Percentiles rank a stretch among this genome's conserved stretches.
phyloP scores from a whole-genome alignment of 73 alveolate species.

The Tetrahymena elliotti region DNA sequence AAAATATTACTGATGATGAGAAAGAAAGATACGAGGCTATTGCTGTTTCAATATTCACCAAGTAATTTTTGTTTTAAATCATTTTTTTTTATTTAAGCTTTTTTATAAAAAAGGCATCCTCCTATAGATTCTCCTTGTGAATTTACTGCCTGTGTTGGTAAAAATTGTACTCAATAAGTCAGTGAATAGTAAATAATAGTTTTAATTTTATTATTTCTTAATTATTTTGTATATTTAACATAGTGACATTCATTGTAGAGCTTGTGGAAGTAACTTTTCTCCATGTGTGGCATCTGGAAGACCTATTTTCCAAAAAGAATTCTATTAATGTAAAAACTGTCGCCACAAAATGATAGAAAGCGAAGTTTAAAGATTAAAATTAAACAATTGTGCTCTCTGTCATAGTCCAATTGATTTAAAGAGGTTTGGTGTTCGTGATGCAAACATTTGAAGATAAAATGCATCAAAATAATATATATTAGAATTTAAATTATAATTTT shows the following conservation, averaged over 20 bases:
- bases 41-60: constrained; percentile 92
- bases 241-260: constrained; percentile 89
- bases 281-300: constrained; percentile 96
- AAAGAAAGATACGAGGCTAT: constrained; percentile 83
- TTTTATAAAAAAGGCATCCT: constrained; percentile 41
- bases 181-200: constrained; percentile 69
- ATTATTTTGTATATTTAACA: neutral
- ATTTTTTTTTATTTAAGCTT: neutral
- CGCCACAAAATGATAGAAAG: constrained; percentile 91
- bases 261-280: constrained; percentile 93
- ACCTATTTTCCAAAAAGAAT: constrained; percentile 81
- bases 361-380: constrained; percentile 76
- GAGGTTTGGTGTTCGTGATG: constrained; percentile 17
- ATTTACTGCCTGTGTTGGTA: constrained; percentile 81
- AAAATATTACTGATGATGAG: constrained; percentile 70
- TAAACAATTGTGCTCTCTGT: constrained; percentile 91
- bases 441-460: neutral
- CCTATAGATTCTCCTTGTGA: constrained; percentile 80
- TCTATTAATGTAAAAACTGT: constrained; percentile 93
- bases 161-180: constrained; percentile 72
- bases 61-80: neutral
- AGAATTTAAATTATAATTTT: too few species aligned
- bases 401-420: constrained; percentile 54
- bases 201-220: neutral
- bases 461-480: neutral